Percentiles rank a stretch among this genome's conserved stretches.
Evolutionary conservation across 352 stramenopile species (phyloP).

Genomic region (Globisporangium emineosum): DNA sequence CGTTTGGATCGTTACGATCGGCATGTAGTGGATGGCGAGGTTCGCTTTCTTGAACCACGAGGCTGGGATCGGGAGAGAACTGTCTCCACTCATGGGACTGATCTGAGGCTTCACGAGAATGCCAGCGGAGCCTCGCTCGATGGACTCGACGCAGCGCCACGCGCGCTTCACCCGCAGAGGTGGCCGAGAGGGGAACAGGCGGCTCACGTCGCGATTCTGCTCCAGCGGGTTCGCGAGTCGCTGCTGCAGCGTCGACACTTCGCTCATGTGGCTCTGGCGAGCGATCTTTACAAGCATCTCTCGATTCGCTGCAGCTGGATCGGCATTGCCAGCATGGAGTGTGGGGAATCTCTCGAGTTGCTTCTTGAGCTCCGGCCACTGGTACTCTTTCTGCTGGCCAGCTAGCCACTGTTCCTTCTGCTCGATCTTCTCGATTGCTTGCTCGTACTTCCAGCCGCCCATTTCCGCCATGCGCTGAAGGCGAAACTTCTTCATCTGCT

Average conservation of each 20-base stretch:
- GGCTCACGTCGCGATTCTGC: conserved; percentile 44
- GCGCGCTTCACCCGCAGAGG: conserved; percentile 78
- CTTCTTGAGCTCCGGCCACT: conserved; percentile 53
- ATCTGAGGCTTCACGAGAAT: conserved; percentile 91
- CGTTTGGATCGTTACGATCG: conserved; percentile 67
- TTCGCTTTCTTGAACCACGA: conserved; percentile 89
- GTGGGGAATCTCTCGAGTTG: conserved; percentile 33
- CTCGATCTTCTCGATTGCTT: conserved; percentile 44
- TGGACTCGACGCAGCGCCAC: conserved; percentile 85
- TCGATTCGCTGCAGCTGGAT: conserved; percentile 15
- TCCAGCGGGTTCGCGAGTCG: conserved; percentile 63
- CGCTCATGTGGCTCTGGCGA: conserved; percentile 38
- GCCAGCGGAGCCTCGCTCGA: conserved; percentile 61
- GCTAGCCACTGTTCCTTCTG: conserved; percentile 61
- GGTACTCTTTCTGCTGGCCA: conserved; percentile 49
- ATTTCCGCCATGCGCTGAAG: conserved; percentile 65
- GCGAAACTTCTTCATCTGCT: conserved; percentile 82
- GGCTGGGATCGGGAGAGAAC: conserved; percentile 67
- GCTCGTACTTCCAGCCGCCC: conserved; percentile 72
- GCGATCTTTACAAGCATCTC: conserved; percentile 27
- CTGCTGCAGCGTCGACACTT: conserved; percentile 56
- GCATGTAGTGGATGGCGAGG: conserved; percentile 70
- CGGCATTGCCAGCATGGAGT: conserved; percentile 17
- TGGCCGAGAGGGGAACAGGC: conserved; percentile 60
- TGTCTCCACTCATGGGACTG: conserved; percentile 87